These are phyloP conservation scores for Rossbeevera mucosa DNA, from an alignment of 768 basidiomycete species.

Conservation along the genomic window DNA sequence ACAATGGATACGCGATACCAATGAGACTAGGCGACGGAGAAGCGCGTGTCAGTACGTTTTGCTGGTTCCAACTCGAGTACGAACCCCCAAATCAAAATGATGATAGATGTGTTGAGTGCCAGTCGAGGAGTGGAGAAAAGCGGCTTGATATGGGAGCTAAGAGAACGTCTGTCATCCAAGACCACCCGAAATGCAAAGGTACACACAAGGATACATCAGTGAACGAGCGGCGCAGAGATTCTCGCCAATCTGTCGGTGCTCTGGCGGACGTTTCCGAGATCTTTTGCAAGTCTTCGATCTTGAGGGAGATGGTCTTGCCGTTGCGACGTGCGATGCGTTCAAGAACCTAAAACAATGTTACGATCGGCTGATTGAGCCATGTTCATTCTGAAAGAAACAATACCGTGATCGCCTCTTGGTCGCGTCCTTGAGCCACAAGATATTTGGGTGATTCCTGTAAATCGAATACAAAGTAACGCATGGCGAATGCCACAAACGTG, in stretches of 20 bases:
- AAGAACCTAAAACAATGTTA: constrained; percentile 34
- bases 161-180: neutral
- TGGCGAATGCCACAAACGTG: constrained; percentile 49
- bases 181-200: neutral
- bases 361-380: neutral
- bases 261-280: constrained; percentile 19
- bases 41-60: neutral
- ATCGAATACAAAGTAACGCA: constrained; percentile 54
- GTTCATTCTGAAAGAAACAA: neutral
- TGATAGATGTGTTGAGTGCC: constrained; percentile 43
- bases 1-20: constrained; percentile 53
- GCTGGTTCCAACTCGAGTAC: constrained; percentile 4
- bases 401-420: constrained; percentile 51
- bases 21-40: constrained; percentile 25
- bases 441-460: constrained; percentile 62
- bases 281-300: constrained; percentile 39
- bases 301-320: constrained; percentile 42
- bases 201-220: constrained; percentile 39
- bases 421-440: constrained; percentile 51
- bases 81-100: constrained; percentile 50
- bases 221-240: constrained; percentile 32
- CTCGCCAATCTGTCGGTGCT: constrained; percentile 14
- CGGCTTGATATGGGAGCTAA: constrained; percentile 45
- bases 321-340: constrained; percentile 47
- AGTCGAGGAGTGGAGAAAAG: constrained; percentile 44